These are phyloP conservation scores for Cytospora piceicola DNA, from an alignment of 2,329 filamentous ascomycete species.

Conservation along the genomic window DNA sequence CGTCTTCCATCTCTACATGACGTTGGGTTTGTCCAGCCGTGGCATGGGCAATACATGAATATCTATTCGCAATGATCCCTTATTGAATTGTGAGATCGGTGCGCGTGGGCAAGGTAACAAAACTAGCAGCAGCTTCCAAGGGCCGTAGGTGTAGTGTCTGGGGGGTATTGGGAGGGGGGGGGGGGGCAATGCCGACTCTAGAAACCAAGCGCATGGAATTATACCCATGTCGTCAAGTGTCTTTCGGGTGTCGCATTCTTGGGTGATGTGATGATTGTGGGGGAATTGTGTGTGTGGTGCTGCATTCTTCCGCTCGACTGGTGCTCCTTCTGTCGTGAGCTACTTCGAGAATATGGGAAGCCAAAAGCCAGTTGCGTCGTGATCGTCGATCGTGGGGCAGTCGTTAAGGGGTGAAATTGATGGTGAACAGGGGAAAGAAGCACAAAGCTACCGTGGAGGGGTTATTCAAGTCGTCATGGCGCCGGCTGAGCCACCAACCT, in stretches of 20 bases:
- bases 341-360: neutral
- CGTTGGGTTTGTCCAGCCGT: conserved; percentile 29
- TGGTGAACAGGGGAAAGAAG: conserved; percentile 24
- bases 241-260: conserved; percentile 35
- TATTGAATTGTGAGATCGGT: conserved; percentile 20
- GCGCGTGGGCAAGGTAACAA: conserved; percentile 29
- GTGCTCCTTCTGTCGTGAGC: conserved; percentile 12
- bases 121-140: conserved; percentile 29
- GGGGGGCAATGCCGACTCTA: conserved; percentile 38
- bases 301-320: conserved; percentile 23
- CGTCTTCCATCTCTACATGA: conserved; percentile 32
- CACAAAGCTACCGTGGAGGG: conserved; percentile 11
- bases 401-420: conserved; percentile 30
- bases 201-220: conserved; percentile 33
- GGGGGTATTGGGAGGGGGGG: conserved; percentile 34
- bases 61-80: conserved; percentile 28
- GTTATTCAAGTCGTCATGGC: conserved; percentile 55
- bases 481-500: conserved; percentile 61
- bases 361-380: conserved; percentile 24
- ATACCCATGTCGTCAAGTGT: conserved; percentile 40
- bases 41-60: conserved; percentile 31
- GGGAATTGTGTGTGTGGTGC: conserved; percentile 20
- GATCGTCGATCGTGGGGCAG: conserved; percentile 22
- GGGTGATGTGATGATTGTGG: conserved; percentile 26
- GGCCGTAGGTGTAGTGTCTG: conserved; percentile 35